Evolutionary conservation across 495 filamentous ascomycete genomes (phyloP).

Genomic region (Aspergillus egyptiacus): DNA sequence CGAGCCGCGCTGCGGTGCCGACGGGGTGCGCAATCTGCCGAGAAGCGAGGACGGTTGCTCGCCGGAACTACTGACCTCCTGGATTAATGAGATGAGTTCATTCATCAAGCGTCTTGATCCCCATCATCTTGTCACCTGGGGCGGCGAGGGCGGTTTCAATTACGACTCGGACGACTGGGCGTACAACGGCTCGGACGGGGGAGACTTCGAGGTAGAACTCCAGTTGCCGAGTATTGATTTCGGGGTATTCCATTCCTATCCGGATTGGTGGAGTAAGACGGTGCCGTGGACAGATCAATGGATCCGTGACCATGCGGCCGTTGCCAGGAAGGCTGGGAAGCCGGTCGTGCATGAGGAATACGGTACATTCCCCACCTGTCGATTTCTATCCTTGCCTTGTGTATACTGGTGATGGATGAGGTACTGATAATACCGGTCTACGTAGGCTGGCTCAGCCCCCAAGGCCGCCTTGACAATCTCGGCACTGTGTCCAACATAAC

Average conservation of each 20-base stretch:
- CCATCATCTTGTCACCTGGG: conserved; percentile 52
- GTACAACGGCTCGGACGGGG: conserved; percentile 51
- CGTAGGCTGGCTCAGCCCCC: conserved; percentile 11
- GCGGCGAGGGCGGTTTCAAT: conserved; percentile 50
- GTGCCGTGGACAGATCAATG: conserved; percentile 15
- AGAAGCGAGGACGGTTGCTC: conserved; percentile 32
- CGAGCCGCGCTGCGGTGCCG: conserved; percentile 55
- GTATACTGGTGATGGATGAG: too few species aligned
- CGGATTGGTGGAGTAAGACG: conserved; percentile 24
- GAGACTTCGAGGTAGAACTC: conserved; percentile 55
- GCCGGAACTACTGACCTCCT: conserved; percentile 50
- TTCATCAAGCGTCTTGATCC: conserved; percentile 58
- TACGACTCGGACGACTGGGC: conserved; percentile 42
- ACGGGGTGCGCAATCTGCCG: conserved; percentile 13
- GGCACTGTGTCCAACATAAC: conserved; percentile 14
- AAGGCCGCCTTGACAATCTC: conserved; percentile 6
- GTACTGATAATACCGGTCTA: neutral
- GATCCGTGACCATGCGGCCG: conserved; percentile 11
- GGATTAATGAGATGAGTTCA: conserved; percentile 48
- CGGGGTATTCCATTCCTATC: conserved; percentile 57
- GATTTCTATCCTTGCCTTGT: neutral
- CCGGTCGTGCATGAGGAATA: conserved; percentile 17
- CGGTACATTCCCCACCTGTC: conserved; percentile 4
- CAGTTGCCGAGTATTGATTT: conserved; percentile 52
- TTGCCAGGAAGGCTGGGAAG: conserved; percentile 2